Base-by-base conservation (phyloP, 208 protist species). In the Wallacemonas rigidus region DNA sequence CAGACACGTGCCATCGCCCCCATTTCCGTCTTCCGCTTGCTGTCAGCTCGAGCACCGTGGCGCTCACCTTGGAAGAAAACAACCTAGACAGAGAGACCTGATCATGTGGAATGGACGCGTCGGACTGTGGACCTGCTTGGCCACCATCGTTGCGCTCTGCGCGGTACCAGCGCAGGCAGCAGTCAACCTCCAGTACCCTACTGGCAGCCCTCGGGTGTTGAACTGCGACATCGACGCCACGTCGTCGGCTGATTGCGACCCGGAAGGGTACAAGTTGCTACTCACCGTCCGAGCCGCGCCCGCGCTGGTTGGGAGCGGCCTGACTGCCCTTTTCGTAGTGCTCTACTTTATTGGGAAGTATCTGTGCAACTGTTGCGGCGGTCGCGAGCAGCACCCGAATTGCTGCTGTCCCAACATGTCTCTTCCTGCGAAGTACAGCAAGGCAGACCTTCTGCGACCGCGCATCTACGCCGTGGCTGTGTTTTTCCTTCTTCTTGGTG, bases 321-420 rank as follows among this genome's bases (percentile, higher is more conserved):
- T 79, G 17, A 40, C 83, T 1, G 47, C 64, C 2, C 36, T 87
- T 2, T 45, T 53, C 40, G 43, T 75, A 6, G 3, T 71, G 1
- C 9, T 84, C 1, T 88, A 88, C 69, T 72, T 82, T 71, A 47
- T 78, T 7, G 11, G 65, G 38, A 82, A 82, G 17, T 88, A 88
- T 50, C 35, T 76, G 39, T 86, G 67, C 47, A 70, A 85, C 57
- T 83, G 86, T 56, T 91, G 86, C 69, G 79, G 86, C n/a, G 82
- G 82, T 1, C 68, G 77, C 6, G 54, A 67, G 7, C 81, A 82
- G 60, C 61, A 43, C 15, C 76, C 79, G 36, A 86, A 86, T 40
- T 81, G 82, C 55, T 90, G 85, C 67, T 85, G 57, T 44, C 78
- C 85, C 8, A 58, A 74, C 44, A 70, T 51, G 12, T 43, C 35